phyloP scores from a whole-genome alignment of 2,329 filamentous ascomycete genomes.

The Scedosporium aurantiacum region DNA sequence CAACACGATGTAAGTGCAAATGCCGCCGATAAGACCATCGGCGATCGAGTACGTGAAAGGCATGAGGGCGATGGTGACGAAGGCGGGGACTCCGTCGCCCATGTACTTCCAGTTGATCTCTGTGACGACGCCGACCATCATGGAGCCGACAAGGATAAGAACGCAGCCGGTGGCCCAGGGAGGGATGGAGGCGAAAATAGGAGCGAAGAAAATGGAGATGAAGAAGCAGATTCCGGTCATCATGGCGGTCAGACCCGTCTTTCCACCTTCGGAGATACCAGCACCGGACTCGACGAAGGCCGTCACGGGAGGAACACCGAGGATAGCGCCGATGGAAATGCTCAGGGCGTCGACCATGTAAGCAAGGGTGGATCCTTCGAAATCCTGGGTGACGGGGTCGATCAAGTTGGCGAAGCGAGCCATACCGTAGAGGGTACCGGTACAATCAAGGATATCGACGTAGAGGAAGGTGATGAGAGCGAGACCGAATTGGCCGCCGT shows the following conservation, averaged over 20 bases:
- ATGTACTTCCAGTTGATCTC: slow-evolving; percentile 87
- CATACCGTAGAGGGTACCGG: slow-evolving; percentile 73
- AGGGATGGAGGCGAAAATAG: slow-evolving; percentile 65
- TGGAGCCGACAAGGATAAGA: slow-evolving; percentile 75
- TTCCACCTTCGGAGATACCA: slow-evolving; percentile 64
- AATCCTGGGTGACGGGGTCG: slow-evolving; percentile 60
- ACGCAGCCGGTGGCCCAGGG: slow-evolving; percentile 78
- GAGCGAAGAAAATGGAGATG: slow-evolving; percentile 62
- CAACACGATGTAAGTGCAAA: slow-evolving; percentile 65
- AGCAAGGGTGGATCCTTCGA: slow-evolving; percentile 73
- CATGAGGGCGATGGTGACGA: slow-evolving; percentile 76
- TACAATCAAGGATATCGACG: slow-evolving; percentile 69
- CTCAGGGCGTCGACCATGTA: slow-evolving; percentile 62
- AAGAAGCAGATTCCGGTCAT: slow-evolving; percentile 60
- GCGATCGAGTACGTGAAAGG: slow-evolving; percentile 85
- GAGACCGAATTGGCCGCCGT: slow-evolving; percentile 67
- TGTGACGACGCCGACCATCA: slow-evolving; percentile 69
- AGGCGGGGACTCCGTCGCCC: slow-evolving; percentile 74
- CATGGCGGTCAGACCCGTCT: slow-evolving; percentile 62
- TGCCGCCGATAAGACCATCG: slow-evolving; percentile 72
- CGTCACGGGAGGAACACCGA: slow-evolving; percentile 61
- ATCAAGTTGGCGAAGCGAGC: slow-evolving; percentile 61
- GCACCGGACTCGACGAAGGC: slow-evolving; percentile 68
- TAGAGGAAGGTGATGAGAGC: slow-evolving; percentile 72
- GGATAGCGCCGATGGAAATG: slow-evolving; percentile 59